Conservation (phyloP, 2,329 filamentous ascomycete genomes). For the Orbilia brochopaga region DNA sequence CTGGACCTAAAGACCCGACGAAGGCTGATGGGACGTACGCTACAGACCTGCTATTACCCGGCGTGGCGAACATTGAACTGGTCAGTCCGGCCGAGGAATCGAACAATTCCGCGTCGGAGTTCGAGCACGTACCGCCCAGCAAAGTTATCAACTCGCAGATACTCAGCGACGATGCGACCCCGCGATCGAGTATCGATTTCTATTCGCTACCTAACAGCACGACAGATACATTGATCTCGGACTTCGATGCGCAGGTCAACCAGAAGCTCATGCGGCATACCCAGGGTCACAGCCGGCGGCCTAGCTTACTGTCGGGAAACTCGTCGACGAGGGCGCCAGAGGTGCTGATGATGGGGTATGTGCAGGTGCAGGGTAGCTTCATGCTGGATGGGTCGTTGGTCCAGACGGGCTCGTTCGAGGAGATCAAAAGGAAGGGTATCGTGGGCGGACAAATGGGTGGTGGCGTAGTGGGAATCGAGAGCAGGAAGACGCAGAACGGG, state of each 20-base stretch:
- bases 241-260: constrained; percentile 68
- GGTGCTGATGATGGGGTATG: constrained; percentile 96
- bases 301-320: constrained; percentile 53
- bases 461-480: constrained; percentile 81
- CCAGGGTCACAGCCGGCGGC: constrained; percentile 56
- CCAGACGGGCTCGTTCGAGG: constrained; percentile 87
- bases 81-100: constrained; percentile 59
- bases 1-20: constrained; percentile 40
- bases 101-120: constrained; percentile 55
- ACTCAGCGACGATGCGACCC: constrained; percentile 72
- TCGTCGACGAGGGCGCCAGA: constrained; percentile 66
- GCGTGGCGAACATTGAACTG: constrained; percentile 54
- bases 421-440: constrained; percentile 92
- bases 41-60: constrained; percentile 50
- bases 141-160: constrained; percentile 65
- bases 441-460: constrained; percentile 81
- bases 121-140: constrained; percentile 52
- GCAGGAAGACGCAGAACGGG: constrained; percentile 74
- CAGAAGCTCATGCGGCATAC: constrained; percentile 64
- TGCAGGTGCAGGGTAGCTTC: constrained; percentile 90
- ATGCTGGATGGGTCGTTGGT: constrained; percentile 88
- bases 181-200: constrained; percentile 90
- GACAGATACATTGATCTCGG: constrained; percentile 87
- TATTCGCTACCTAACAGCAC: constrained; percentile 95
- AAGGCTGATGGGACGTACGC: constrained; percentile 53